phyloP scores from a whole-genome alignment of 306 rosid species.

The Corylus americana region DNA sequence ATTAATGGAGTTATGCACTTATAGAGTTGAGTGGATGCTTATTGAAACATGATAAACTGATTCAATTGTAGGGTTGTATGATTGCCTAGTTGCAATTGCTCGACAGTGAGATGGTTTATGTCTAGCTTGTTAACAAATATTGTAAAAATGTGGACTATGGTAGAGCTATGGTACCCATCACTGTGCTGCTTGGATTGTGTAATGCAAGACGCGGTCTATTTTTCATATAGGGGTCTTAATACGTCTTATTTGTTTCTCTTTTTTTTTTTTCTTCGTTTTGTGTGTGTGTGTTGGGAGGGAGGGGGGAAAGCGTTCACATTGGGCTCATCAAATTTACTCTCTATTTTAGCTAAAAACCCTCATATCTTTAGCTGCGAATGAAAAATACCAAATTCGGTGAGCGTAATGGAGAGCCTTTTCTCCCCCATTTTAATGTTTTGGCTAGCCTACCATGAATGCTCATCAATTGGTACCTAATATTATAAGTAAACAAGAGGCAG shows the following conservation, averaged over 20 bases:
- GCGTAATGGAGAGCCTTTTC: no score
- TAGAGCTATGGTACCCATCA: background rate
- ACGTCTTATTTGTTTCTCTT: background rate
- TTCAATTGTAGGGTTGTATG: background rate
- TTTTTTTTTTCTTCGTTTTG: no score
- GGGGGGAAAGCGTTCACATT: no score
- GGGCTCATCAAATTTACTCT: no score
- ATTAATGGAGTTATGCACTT: background rate
- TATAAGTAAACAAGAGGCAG: no score
- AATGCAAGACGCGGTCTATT: background rate
- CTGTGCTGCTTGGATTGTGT: background rate
- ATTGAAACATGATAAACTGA: background rate
- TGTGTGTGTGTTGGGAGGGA: no score
- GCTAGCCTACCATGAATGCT: no score
- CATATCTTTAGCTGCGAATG: no score
- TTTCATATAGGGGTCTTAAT: background rate
- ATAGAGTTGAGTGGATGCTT: background rate
- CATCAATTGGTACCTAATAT: no score
- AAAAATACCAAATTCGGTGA: no score
- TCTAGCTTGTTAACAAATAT: background rate
- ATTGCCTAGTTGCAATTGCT: background rate
- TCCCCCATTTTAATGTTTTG: no score
- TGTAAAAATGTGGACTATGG: background rate
- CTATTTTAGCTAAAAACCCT: no score
- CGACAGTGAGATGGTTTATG: background rate